These are phyloP conservation scores for Periconia sp. DNA, from an alignment of 2,329 filamentous ascomycete species.

Conservation along the genomic window DNA sequence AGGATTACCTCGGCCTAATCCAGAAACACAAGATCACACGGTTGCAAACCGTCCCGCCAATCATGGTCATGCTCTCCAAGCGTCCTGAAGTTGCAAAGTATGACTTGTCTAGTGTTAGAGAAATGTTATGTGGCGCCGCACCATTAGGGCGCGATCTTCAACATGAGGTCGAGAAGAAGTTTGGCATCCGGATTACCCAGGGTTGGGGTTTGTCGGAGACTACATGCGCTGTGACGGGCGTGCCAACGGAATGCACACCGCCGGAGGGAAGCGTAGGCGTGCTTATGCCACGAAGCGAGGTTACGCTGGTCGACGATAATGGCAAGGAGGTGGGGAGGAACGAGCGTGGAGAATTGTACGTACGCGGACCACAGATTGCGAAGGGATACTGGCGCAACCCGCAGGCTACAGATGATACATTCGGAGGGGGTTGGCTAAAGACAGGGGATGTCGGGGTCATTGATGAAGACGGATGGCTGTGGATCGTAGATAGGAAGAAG, in stretches of 20 bases:
- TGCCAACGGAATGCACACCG: slow-evolving; percentile 41
- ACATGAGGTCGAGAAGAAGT: slow-evolving; percentile 44
- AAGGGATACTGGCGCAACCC: slow-evolving; percentile 51
- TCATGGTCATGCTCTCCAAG: slow-evolving; percentile 53
- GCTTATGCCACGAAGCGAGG: slow-evolving; percentile 48
- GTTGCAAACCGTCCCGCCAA: slow-evolving; percentile 50
- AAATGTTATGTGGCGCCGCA: slow-evolving; percentile 51
- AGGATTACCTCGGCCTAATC: slow-evolving; percentile 45
- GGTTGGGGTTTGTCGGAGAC: slow-evolving; percentile 53
- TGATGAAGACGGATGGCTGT: slow-evolving; percentile 40
- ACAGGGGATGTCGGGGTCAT: slow-evolving; percentile 43
- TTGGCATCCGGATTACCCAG: slow-evolving; percentile 45
- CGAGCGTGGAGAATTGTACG: slow-evolving; percentile 47
- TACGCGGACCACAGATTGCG: slow-evolving; percentile 49
- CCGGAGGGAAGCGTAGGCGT: slow-evolving; percentile 49
- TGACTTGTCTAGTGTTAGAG: slow-evolving; percentile 48
- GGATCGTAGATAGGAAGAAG: slow-evolving; percentile 47
- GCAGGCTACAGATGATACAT: slow-evolving; percentile 44
- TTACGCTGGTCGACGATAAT: slow-evolving; percentile 51
- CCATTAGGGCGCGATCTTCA: slow-evolving; percentile 50
- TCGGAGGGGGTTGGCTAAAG: slow-evolving; percentile 48
- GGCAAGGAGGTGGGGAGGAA: slow-evolving; percentile 48
- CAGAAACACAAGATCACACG: slow-evolving; percentile 47
- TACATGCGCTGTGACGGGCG: slow-evolving; percentile 47
- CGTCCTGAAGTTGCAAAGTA: slow-evolving; percentile 49